phyloP scores from a whole-genome alignment of 306 rosid genomes.

The Rosa lucieae region DNA sequence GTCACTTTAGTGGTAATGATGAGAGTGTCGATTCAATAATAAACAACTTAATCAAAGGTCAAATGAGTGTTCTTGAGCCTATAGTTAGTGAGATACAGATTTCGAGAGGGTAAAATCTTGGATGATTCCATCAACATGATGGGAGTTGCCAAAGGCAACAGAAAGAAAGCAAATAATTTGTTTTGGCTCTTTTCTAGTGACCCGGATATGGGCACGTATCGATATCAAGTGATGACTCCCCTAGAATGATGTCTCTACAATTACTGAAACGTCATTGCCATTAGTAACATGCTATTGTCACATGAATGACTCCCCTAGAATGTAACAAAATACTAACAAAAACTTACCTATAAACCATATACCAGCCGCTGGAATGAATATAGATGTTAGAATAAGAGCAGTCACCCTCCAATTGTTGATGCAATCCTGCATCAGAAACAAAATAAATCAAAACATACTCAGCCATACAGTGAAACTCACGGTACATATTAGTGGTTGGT shows the following conservation, averaged over 20 bases:
- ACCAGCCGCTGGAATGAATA: slow-evolving; percentile 67
- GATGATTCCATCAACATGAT: not conserved
- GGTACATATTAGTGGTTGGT: not conserved
- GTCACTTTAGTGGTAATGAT: not conserved
- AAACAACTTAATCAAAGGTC: not conserved
- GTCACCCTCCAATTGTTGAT: slow-evolving; percentile 74
- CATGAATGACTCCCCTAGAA: not conserved
- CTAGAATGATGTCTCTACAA: not conserved
- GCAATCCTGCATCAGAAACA: slow-evolving; percentile 50
- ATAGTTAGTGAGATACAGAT: not conserved
- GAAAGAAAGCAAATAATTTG: not conserved
- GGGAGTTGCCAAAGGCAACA: not conserved
- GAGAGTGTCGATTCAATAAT: not conserved
- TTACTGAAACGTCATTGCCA: not conserved
- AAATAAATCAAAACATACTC: not conserved
- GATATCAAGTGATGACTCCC: not conserved
- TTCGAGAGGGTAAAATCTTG: not conserved
- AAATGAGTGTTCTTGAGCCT: not conserved
- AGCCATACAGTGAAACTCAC: not conserved
- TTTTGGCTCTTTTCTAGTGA: not conserved
- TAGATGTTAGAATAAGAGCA: slow-evolving; percentile 58
- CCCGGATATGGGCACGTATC: not conserved
- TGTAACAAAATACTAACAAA: slow-evolving; percentile 10
- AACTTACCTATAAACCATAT: slow-evolving; percentile 77
- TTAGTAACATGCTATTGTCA: not conserved